Evolutionary conservation across 139 green algal species (phyloP), one percentile per base, ranked within the genome.

Genomic region (Eudorina sp.): DNA sequence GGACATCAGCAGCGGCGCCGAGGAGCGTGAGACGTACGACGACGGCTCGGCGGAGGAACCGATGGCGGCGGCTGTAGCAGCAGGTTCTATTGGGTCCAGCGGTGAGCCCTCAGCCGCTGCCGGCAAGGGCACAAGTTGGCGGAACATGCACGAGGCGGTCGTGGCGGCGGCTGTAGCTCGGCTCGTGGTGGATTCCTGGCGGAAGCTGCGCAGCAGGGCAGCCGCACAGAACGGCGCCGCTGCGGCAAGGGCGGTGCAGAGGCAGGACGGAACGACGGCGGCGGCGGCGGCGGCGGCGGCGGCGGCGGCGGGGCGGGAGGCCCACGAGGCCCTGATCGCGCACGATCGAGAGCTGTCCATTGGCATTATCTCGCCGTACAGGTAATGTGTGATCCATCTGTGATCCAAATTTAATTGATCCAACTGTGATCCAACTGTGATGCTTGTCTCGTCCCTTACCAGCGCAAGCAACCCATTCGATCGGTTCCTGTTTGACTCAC

Each of bases 321-420:
- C 72, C 38, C 43, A 25, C n/a, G 18, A 31, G 38, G 69, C 36
- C 6, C 73, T 81, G 75, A 31, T 74, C 53, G 11, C 45, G 40
- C 41, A 40, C 23, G 70, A 55, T 4, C 31, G 78, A 5, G 11
- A 0, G 25, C 55, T 86, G 41, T 38, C 41, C 14, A 51, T 86
- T 2, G 79, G 79, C 40, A 31, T 86, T 58, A 86, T 86, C n/a
- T 64, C 79, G 58, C 79, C 79, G 34, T 86, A 86, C 77, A 70
- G 53, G 70, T 78, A 72, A 11, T 3, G 27, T 68, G 19, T 5
- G 21, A 34, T 68, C 55, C 55, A 68, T 68, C 51, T 60, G 51
- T 60, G 51, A 13, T 13, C 51, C 13, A 16, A 16, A 60, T 60
- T 60, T 16, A 60, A 16, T 13, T 25, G 51, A 13, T 13, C 51